Conservation (phyloP, 2,329 filamentous ascomycete genomes). For the Trichoderma aggressivum region DNA sequence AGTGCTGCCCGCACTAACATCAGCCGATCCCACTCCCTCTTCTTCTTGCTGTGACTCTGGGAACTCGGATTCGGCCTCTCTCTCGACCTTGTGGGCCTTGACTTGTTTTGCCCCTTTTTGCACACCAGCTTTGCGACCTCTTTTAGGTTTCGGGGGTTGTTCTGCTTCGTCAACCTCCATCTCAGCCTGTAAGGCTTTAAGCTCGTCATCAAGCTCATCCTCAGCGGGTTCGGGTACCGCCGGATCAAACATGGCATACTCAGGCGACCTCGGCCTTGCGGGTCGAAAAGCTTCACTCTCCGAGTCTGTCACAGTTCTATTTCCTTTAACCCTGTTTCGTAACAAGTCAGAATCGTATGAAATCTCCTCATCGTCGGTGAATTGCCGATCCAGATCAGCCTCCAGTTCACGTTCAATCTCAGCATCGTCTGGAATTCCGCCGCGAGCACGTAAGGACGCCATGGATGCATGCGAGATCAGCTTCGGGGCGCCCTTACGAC, state of each 20-base stretch:
- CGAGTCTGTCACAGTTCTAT: constrained; percentile 28
- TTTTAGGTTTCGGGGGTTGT: constrained; percentile 48
- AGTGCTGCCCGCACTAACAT: not conserved
- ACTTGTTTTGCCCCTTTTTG: constrained; percentile 53
- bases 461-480: constrained; percentile 47
- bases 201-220: constrained; percentile 48
- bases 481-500: constrained; percentile 42
- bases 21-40: constrained; percentile 16
- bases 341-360: constrained; percentile 46
- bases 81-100: constrained; percentile 44
- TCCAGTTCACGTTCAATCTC: constrained; percentile 65
- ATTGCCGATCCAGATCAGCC: constrained; percentile 58
- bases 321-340: constrained; percentile 33
- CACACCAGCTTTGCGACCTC: constrained; percentile 50
- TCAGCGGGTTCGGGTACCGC: constrained; percentile 44
- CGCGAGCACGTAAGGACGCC: constrained; percentile 41
- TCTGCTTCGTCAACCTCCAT: constrained; percentile 40
- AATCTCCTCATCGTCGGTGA: constrained; percentile 52
- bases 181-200: constrained; percentile 48
- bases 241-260: constrained; percentile 54
- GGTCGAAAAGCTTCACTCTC: constrained; percentile 28
- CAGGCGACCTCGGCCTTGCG: constrained; percentile 30
- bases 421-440: constrained; percentile 54
- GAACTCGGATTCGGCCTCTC: constrained; percentile 19
- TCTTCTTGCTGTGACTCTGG: constrained; percentile 6